Evolutionary conservation across 2,329 filamentous ascomycete species (phyloP), one percentile per base, ranked within the genome.

Genomic region (Nothophaeocryptopus gaeumannii): DNA sequence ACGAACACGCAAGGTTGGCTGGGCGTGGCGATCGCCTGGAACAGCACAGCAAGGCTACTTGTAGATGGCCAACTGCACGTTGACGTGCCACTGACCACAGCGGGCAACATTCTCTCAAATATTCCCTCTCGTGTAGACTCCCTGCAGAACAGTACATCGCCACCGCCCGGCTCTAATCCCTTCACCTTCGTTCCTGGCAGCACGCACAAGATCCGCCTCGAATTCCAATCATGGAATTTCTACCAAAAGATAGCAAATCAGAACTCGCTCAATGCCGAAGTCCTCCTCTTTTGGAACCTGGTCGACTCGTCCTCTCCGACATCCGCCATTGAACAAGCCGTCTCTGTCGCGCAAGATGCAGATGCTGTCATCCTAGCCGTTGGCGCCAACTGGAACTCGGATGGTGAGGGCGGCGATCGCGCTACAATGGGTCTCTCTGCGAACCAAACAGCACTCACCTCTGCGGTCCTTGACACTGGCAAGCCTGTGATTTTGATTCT

Each of bases 251-350:
- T 53, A 37, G 50, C 47, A 11, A 56, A 56, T 20, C 20, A 29
- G 7, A 51, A 53, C 37, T 53, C 50, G 16, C 47, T 56, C 37
- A 56, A 56, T 33, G 51, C 54, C 3, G 35, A 56, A 47, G 31
- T 56, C 31, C 10, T 51, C 9, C 47, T 56, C 29, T 56, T 56
- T 45, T 56, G 54, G 54, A 56, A 56, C 38, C 47, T 56, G 20
- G 54, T 53, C 30, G 50, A 52, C 10, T 26, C 20, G 7, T 43
- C 47, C 16, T 15, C 45, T 4, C 36, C 47, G 11, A 39, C 15
- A 11, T 38, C 51, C 1, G 54, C 54, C 9, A 15, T 55, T 12
- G 30, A 33, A 8, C 49, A 55, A 47, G 53, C 53, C 5, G 14
- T 54, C 5, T 33, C 26, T 13, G 9, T 51, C 11, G 50, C 50